Conservation (phyloP, 2,329 filamentous ascomycete species). For the Coccinonectria pachysandricola region DNA sequence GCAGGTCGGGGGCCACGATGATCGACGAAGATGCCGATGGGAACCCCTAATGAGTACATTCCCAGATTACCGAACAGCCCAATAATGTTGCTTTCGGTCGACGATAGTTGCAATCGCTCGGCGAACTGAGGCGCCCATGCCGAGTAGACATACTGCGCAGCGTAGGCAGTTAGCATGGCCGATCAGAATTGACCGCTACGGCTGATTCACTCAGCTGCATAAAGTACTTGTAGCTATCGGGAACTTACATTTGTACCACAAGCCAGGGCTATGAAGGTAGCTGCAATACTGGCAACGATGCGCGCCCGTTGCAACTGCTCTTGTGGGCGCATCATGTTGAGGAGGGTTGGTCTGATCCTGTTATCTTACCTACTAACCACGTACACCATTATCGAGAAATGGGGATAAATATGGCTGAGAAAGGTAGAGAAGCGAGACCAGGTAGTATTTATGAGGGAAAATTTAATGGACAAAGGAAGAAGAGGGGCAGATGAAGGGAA, state of each 20-base stretch:
- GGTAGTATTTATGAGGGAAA: neutral
- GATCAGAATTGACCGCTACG: no score
- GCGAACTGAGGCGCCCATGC: constrained; percentile 97
- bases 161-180: constrained; percentile 6
- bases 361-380: no score
- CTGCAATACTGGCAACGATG: constrained; percentile 73
- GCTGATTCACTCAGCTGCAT: no score
- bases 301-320: constrained; percentile 50
- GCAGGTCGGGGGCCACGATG: constrained; percentile 68
- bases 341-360: neutral
- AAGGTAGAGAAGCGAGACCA: constrained; percentile 2
- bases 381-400: constrained; percentile 1
- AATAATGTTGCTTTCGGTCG: constrained; percentile 90
- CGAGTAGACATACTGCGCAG: constrained; percentile 81
- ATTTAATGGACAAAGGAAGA: no score
- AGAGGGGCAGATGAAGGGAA: neutral
- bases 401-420: neutral
- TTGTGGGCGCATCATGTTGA: constrained; percentile 16
- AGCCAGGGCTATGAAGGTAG: constrained; percentile 73
- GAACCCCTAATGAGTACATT: constrained; percentile 88
- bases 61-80: constrained; percentile 78
- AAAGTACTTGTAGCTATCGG: neutral
- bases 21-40: constrained; percentile 81
- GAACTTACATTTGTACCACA: constrained; percentile 80
- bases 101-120: constrained; percentile 71